Evolutionary conservation across 192 early-diverging fungal genomes (phyloP), one percentile per base, ranked within the genome.

Genomic region (Coemansia reversa): DNA sequence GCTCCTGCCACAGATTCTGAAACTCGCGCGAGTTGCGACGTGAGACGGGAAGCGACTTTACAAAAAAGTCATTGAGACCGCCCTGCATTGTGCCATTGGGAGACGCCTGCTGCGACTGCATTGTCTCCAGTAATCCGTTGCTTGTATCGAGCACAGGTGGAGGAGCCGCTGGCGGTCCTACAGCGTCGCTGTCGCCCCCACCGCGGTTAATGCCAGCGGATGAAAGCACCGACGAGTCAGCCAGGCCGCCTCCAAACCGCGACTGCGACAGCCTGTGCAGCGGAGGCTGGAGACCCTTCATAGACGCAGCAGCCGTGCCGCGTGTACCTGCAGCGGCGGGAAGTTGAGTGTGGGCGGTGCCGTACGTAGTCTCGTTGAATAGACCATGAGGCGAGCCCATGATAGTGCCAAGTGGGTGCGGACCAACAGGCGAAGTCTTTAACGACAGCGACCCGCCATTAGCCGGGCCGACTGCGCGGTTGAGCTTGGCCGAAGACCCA

Each of bases 11-110:
- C 47, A 83, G 62, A 27, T 70, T 70, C 60, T 74, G 75, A 55
- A 84, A 84, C 62, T 89, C 87, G 28, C 83, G 82, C 45, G 90
- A 91, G 67, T 89, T 91, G 73, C 88, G 87, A 39, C 88, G 82
- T 19, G 90, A 90, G 9, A 75, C 82, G 16, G 90, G 87, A 7
- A 89, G 78, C 47, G 90, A 91, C 49, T 84, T 83, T 32, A 83
- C 73, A 64, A 69, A 75, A 33, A 83, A 73, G 47, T 78, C 81
- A 16, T 55, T 68, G 35, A 74, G 65, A 0, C 65, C 63, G 5
- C 63, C 52, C 23, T 72, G 67, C 2, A 58, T 63, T 7, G 61
- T 25, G 52, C 52, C 65, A 58, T 66, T 78, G 14, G 81, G 81
- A 12, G 81, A 83, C 11, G 72, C 58, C 57, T 76, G 81, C 65